Percentiles rank a stretch among this genome's conserved stretches.
phyloP scores from a whole-genome alignment of 371 early-diverging fungal species.

The Rhizopus microsporus region DNA sequence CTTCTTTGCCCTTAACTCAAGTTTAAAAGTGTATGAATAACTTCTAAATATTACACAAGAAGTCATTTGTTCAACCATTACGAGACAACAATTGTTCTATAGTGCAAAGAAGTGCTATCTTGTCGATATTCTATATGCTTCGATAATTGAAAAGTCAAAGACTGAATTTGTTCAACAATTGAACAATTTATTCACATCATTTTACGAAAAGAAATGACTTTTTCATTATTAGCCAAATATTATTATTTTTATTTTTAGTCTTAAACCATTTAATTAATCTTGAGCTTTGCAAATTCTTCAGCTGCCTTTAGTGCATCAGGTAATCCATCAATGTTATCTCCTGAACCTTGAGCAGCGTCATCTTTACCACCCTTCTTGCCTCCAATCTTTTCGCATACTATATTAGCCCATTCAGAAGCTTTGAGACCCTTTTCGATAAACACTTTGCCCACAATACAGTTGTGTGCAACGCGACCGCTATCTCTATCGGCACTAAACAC shows the following conservation, averaged over 20 bases:
- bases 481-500: slow-evolving; percentile 77
- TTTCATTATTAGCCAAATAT: too few species aligned
- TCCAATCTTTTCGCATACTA: slow-evolving; percentile 78
- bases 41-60: too few species aligned
- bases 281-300: slow-evolving; percentile 72
- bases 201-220: too few species aligned
- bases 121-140: too few species aligned
- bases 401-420: slow-evolving; percentile 89
- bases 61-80: too few species aligned
- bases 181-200: too few species aligned
- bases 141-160: too few species aligned
- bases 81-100: too few species aligned
- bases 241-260: neutral
- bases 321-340: slow-evolving; percentile 60
- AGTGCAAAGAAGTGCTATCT: too few species aligned
- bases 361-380: slow-evolving; percentile 93
- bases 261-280: slow-evolving; percentile 40
- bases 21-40: too few species aligned
- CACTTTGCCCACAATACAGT: slow-evolving; percentile 79
- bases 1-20: too few species aligned
- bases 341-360: slow-evolving; percentile 85
- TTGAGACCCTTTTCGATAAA: slow-evolving; percentile 73
- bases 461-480: slow-evolving; percentile 75
- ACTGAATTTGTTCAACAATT: too few species aligned
- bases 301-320: slow-evolving; percentile 80